Evolutionary conservation across 2,329 filamentous ascomycete genomes (phyloP), one percentile per base, ranked within the genome.

Genomic region (Fusarium keratoplasticum): DNA sequence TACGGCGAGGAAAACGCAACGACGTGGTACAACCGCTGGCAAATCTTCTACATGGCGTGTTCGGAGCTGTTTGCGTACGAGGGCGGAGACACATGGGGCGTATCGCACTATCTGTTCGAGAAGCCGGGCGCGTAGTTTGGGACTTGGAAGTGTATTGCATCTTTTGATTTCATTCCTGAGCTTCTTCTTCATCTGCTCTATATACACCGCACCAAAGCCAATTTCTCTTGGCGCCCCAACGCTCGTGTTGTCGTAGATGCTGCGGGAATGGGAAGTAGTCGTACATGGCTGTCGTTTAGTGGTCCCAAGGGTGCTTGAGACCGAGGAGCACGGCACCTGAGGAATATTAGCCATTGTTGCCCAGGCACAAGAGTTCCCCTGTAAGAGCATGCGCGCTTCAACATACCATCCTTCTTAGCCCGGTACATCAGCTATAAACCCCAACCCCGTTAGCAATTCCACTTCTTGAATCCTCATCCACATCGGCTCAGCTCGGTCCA

Each of bases 251-350:
- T 67, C 68, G 62, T 76, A 36, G 57, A 66, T 63, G 64, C 36
- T 59, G 66, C 42, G 20, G 40, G 50, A 64, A 67, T 73, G 25
- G 52, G 47, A 70, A 67, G 70, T 73, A 67, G 36, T 68, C 38
- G 44, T 69, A 70, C 36, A 70, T 59, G 42, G 22, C 52, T 54
- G 25, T 60, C 73, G 68, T 84, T 89, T 87, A 98, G 86, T 98
- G 95, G 78, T 98, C 95, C 95, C 95, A 98, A 76, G 95, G 96
- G 85, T 98, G 96, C 87, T 95, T 98, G 93, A 91, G 95, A 83
- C 96, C 96, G 79, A 99, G 83, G 74, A 98, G 87, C 64, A 91
- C 96, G 27, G 96, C 89, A 65, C 90, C 90, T 92, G 71, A 35
- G 63, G 47, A 38, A 36, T 55, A 68, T 79, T 44, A 77, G 74